Percentiles rank a stretch among this genome's conserved stretches.
Evolutionary conservation across 1,284 basidiomycete genomes (phyloP).

Genomic region (Moesziomyces sp.): DNA sequence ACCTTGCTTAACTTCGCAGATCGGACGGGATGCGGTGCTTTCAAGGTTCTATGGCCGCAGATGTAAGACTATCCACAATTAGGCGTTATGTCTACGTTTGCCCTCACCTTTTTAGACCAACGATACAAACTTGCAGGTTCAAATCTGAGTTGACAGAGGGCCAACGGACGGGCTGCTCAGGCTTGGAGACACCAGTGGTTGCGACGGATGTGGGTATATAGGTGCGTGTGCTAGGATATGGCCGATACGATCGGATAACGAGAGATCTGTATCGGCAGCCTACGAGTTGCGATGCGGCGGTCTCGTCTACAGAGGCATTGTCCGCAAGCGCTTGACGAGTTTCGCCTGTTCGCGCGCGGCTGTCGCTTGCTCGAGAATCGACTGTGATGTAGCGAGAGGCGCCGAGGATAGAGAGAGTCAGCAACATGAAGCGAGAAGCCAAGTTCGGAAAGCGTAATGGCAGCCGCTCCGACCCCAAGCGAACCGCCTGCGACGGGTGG

Average conservation of each 20-base stretch:
- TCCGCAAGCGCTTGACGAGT: conserved; percentile 43
- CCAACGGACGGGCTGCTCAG: too few species aligned
- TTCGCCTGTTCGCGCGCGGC: conserved; percentile 43
- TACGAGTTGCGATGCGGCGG: too few species aligned
- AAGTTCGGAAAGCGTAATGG: neutral
- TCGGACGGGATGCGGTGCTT: conserved; percentile 83
- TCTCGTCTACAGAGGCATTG: conserved; percentile 23
- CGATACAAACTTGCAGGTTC: too few species aligned
- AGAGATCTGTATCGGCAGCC: too few species aligned
- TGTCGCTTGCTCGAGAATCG: conserved; percentile 46
- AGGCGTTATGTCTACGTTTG: too few species aligned
- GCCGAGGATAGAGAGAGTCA: neutral
- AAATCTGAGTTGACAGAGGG: too few species aligned
- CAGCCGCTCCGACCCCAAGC: neutral
- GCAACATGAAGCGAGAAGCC: neutral
- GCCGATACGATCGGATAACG: neutral
- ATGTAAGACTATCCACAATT: conserved; percentile 61
- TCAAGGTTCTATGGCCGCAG: conserved; percentile 81
- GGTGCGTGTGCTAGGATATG: neutral
- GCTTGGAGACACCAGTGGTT: too few species aligned
- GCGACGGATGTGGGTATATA: neutral
- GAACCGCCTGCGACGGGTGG: neutral
- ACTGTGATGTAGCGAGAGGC: conserved; percentile 8
- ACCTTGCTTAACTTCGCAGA: conserved; percentile 83
- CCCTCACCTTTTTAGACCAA: too few species aligned